These are phyloP conservation scores for Salix exigua DNA, from an alignment of 345 rosid species.

Conservation along the genomic window DNA sequence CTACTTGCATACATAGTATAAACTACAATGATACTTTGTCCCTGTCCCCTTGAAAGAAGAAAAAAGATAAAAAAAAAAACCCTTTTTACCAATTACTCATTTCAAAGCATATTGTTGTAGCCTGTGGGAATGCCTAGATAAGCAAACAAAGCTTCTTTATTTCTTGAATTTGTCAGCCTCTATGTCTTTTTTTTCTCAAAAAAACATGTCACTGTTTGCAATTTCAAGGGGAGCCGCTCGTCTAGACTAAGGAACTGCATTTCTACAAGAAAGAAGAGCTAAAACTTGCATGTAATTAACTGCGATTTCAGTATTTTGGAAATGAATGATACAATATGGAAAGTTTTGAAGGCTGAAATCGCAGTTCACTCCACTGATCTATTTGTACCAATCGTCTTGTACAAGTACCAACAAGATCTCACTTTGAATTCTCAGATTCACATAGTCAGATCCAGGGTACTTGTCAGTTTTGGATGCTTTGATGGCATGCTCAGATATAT, in stretches of 20 bases:
- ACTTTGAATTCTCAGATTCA: conserved; percentile 37
- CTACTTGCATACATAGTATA: neutral
- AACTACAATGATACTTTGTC: neutral
- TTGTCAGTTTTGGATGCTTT: conserved; percentile 21
- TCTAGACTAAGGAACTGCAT: neutral
- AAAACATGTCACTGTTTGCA: neutral
- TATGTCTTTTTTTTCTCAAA: neutral
- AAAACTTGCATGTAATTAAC: neutral
- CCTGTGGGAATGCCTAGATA: neutral
- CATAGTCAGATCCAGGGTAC: conserved; percentile 42
- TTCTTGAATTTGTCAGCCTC: neutral
- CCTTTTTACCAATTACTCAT: neutral
- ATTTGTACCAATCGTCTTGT: conserved; percentile 14
- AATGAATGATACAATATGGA: neutral
- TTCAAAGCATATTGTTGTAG: neutral
- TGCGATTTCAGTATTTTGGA: neutral
- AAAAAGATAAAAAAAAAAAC: neutral
- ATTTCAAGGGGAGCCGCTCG: neutral
- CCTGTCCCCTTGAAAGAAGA: neutral
- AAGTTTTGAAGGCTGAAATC: neutral
- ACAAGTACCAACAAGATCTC: conserved; percentile 51
- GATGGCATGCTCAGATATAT: neutral
- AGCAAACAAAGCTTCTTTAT: neutral
- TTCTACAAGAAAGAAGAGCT: neutral
- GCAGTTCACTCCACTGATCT: neutral